Conservation (phyloP, 352 stramenopile genomes). For the Aphanomyces astaci region DNA sequence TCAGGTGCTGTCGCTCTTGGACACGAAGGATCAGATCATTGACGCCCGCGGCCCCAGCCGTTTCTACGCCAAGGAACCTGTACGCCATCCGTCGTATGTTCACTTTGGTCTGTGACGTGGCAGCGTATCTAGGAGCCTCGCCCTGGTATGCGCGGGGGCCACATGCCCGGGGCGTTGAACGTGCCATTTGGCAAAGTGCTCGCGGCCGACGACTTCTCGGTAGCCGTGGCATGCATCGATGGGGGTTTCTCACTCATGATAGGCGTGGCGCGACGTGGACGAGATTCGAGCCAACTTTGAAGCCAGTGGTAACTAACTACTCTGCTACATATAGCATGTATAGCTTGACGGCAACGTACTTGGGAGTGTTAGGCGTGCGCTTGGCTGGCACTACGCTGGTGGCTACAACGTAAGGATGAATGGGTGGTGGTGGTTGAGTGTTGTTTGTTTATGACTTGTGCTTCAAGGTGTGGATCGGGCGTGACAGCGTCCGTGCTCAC, state of each 20-base stretch:
- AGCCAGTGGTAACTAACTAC: conserved; percentile 38
- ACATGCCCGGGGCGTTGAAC: conserved; percentile 89
- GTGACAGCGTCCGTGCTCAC: conserved; percentile 58
- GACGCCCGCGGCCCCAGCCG: conserved; percentile 84
- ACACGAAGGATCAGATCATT: conserved; percentile 72
- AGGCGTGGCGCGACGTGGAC: conserved; percentile 64
- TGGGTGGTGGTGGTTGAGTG: too few relatives aligned
- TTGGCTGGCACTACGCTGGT: conserved; percentile 48
- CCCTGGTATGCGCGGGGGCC: conserved; percentile 81
- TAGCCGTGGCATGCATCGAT: too few relatives aligned
- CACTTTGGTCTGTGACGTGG: neutral
- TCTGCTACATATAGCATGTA: too few relatives aligned
- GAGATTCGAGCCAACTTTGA: conserved; percentile 77
- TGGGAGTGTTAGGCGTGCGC: conserved; percentile 37
- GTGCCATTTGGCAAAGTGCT: conserved; percentile 87
- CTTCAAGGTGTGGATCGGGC: conserved; percentile 67
- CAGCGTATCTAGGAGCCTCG: conserved; percentile 68
- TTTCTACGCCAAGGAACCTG: conserved; percentile 81
- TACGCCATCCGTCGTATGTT: conserved; percentile 24
- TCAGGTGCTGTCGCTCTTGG: conserved; percentile 47
- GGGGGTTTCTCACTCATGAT: too few relatives aligned
- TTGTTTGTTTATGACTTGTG: too few relatives aligned
- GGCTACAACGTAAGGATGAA: conserved; percentile 67
- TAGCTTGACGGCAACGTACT: neutral
- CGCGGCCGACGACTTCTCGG: conserved; percentile 70